These are phyloP conservation scores for Diplodia scrobiculata DNA, from an alignment of 2,329 filamentous ascomycete genomes.

Conservation along the genomic window DNA sequence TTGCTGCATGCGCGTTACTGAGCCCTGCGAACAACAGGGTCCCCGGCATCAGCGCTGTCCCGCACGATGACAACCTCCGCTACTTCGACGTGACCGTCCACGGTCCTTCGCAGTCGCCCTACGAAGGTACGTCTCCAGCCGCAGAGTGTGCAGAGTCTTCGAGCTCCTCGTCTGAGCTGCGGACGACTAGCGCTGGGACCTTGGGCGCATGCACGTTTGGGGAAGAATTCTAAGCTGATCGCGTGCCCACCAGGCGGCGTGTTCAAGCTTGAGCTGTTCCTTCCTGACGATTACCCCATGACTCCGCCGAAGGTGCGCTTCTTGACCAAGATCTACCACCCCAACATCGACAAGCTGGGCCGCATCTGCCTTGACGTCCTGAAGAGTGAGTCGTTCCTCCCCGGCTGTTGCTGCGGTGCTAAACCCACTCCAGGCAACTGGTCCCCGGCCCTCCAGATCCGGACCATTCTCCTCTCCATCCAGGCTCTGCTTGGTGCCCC, in stretches of 20 bases:
- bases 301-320: conserved; percentile 98
- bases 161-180: background rate
- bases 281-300: conserved; percentile 99
- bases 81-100: conserved; percentile 99
- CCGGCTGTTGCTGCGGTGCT: conserved; percentile 28
- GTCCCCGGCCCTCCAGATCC: conserved; percentile 96
- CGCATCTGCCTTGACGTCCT: conserved; percentile 96
- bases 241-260: conserved; percentile 63
- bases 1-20: background rate
- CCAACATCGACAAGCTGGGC: conserved; percentile 96
- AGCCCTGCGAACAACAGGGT: conserved; percentile 61
- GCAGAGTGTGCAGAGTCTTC: background rate
- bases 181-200: background rate
- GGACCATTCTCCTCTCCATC: conserved; percentile 97
- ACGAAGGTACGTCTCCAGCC: conserved; percentile 71
- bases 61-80: conserved; percentile 94
- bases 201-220: background rate
- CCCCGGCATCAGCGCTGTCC: conserved; percentile 90
- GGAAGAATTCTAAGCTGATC: conserved; percentile 3
- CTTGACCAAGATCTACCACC: conserved; percentile 98
- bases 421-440: conserved; percentile 74
- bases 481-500: conserved; percentile 94
- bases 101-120: conserved; percentile 87
- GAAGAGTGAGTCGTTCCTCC: conserved; percentile 67
- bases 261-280: conserved; percentile 95